A percentile compares a stretch with the other conserved stretches of the same genome.
These are phyloP conservation scores for Sugiyamaella smithiae DNA, from an alignment of 805 yeast species.

Conservation along the genomic window DNA sequence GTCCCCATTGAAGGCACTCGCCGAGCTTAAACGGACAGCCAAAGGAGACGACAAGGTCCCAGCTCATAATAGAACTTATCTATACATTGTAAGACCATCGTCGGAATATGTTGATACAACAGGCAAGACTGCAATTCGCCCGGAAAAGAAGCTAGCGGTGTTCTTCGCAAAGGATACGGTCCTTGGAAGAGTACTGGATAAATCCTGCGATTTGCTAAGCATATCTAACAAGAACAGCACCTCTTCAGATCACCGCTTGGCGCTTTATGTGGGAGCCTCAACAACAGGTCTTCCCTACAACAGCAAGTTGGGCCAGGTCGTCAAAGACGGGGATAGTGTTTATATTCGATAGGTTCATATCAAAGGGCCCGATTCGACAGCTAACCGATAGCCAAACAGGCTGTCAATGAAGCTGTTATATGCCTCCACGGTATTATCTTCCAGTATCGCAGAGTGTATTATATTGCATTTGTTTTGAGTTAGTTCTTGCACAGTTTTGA, in stretches of 20 bases:
- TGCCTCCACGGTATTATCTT: constrained; percentile 22
- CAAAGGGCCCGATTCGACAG: too few relatives aligned
- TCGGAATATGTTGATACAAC: constrained; percentile 22
- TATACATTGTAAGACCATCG: constrained; percentile 29
- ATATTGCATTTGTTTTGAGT: constrained; percentile 12
- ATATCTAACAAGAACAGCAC: constrained; percentile 20
- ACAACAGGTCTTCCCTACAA: constrained; percentile 13
- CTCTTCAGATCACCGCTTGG: constrained; percentile 13
- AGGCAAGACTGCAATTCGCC: constrained; percentile 17
- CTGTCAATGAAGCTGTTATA: constrained; percentile 18
- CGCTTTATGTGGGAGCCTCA: constrained; percentile 10
- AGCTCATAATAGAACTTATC: constrained; percentile 34
- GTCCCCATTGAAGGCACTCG: constrained; percentile 12
- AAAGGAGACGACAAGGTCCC: constrained; percentile 38
- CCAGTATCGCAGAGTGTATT: constrained; percentile 20
- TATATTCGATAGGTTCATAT: too few relatives aligned
- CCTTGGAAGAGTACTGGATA: constrained; percentile 30
- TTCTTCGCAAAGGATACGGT: constrained; percentile 23
- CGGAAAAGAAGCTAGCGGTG: constrained; percentile 26
- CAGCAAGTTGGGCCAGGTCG: constrained; percentile 16
- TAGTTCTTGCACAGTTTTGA: constrained; percentile 6
- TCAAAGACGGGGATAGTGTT: constrained; percentile 17
- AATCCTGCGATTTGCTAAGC: constrained; percentile 26
- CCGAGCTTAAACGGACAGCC: constrained; percentile 33
- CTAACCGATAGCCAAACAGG: constrained; percentile 10